These are phyloP conservation scores for Phytophthora kernoviae DNA, from an alignment of 352 stramenopile species.

Conservation along the genomic window DNA sequence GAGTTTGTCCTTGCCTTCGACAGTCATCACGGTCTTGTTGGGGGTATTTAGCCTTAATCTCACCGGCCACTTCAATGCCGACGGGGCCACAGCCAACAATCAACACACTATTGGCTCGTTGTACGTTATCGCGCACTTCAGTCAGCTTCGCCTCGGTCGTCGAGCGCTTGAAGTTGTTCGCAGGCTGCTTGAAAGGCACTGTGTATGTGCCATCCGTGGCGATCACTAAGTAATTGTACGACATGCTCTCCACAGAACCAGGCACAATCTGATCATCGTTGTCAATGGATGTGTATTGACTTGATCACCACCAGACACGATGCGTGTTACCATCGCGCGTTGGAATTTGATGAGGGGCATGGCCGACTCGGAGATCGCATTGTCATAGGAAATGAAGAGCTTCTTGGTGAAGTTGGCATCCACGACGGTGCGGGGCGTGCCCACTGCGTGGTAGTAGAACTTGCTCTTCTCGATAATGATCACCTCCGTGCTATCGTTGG, in stretches of 20 bases:
- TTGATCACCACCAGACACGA: constrained; percentile 35
- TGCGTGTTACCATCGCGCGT: constrained; percentile 42
- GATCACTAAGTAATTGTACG: constrained; percentile 65
- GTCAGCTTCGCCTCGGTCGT: constrained; percentile 41
- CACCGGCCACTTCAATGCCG: constrained; percentile 60
- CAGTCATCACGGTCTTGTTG: constrained; percentile 59
- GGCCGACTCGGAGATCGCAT: constrained; percentile 39
- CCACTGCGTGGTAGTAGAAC: constrained; percentile 55
- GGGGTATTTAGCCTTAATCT: constrained; percentile 65
- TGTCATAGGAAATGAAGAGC: constrained; percentile 62
- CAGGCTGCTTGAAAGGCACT: constrained; percentile 52
- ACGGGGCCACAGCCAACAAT: constrained; percentile 66
- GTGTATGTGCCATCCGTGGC: constrained; percentile 64
- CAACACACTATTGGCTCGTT: constrained; percentile 47
- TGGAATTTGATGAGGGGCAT: constrained; percentile 44
- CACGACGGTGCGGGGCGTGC: constrained; percentile 45
- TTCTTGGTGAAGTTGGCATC: constrained; percentile 47
- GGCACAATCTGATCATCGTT: constrained; percentile 32
- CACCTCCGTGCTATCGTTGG: constrained; percentile 41
- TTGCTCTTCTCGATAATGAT: constrained; percentile 59
- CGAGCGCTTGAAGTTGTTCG: constrained; percentile 23
- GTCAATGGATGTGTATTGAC: constrained; percentile 39
- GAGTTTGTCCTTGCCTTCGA: constrained; percentile 44
- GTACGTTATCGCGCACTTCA: constrained; percentile 44
- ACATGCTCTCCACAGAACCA: constrained; percentile 30